Base-by-base conservation (phyloP, 2,329 filamentous ascomycete species). In the Hyphodiscus sp. region DNA sequence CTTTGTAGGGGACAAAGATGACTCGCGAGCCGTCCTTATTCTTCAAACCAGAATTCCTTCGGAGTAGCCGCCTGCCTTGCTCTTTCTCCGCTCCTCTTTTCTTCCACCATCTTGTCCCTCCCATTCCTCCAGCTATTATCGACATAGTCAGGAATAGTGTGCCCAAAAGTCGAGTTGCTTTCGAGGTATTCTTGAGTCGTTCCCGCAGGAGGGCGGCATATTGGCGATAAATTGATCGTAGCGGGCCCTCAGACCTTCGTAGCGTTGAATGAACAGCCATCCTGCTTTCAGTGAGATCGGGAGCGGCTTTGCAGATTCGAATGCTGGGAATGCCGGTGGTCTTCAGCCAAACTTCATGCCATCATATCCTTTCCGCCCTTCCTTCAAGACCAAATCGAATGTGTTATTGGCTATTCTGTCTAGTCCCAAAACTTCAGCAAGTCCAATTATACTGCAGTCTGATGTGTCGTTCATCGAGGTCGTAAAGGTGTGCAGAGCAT, bases 21-120 rank as follows among this genome's bases (percentile, higher is more conserved):
- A 91, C 95, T 52, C 94, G 81, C 47, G 90, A 92, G 48, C 94
- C 94, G 76, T 97, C 94, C 73, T 96, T 96, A 64, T 92, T 90
- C 71, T 88, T 83, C 58, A 97, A 77, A 65, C 91, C 95, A 30
- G 92, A 97, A 71, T 99, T 99, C 56, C 89, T 86, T 54, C 94
- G 83, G 58, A 97, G 75, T 50, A 99, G 78, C 60, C 88, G 87
- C 58, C 82, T 79, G 5, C 91, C 91, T 62, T 91, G 87, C 63
- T 94, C 91, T 61, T 82, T 85, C 71, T 97, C 92, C 59, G 83
- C 84, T 47, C 81, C 82, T 56, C 83, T 79, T 53, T 78, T 82
- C 66, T 79, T 84, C 80, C 89, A 92, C 81, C 86, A 89, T 57
- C 81, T 82, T 55, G 86, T 83, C n/a, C 83, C 82, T 56, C 91